Conservation (phyloP, 225 moss, liverwort and hornwort species). For the Pseudoscleropodium purum region DNA sequence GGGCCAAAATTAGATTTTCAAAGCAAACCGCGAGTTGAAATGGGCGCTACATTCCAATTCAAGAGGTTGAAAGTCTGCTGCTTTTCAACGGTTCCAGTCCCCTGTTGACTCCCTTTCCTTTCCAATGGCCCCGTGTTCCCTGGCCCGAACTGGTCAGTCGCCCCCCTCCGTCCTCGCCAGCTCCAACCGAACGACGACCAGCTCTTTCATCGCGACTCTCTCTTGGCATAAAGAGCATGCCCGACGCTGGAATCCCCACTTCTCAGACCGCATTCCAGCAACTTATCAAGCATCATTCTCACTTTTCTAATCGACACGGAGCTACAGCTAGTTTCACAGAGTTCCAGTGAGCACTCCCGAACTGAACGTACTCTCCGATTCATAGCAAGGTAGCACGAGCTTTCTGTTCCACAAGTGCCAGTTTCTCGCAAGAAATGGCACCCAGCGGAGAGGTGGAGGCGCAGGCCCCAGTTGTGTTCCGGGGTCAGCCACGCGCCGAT, state of each 20-base stretch:
- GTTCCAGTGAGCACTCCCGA: neutral
- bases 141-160: neutral
- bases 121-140: neutral
- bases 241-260: neutral
- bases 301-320: neutral
- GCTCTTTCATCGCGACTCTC: neutral
- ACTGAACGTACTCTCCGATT: neutral
- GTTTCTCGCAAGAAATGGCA: neutral
- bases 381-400: neutral
- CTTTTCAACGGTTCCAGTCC: neutral
- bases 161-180: neutral
- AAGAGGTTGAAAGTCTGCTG: neutral
- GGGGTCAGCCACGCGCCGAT: constrained; percentile 16
- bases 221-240: neutral
- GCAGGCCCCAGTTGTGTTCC: neutral
- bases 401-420: neutral
- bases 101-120: neutral
- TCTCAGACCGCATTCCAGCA: neutral
- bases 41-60: neutral
- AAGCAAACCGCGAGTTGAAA: neutral
- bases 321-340: neutral
- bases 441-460: neutral
- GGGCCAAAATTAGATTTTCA: neutral
- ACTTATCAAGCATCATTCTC: neutral
- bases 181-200: neutral